Evolutionary conservation across 1,284 basidiomycete genomes (phyloP), one percentile per base, ranked within the genome.

Genomic region (Austroboletus olivaceoglutinosus): DNA sequence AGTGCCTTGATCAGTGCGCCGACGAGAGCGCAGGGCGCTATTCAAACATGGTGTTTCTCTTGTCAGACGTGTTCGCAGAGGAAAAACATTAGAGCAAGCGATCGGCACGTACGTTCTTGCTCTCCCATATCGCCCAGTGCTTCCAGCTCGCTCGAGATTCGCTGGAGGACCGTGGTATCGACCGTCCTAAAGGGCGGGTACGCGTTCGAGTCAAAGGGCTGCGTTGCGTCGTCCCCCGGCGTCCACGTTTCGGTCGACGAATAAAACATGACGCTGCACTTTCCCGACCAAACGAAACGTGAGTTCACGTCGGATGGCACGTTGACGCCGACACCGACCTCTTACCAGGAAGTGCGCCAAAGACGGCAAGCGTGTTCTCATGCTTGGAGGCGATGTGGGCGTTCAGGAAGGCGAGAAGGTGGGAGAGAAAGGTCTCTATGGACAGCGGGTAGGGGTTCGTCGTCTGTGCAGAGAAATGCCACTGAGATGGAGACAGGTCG

Each of bases 361-460:
- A 97, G 40, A 98, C 88, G 5, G 93, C 90, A 16, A 98, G 76
- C 7, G 89, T 85, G 67, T 98, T 99, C 62, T 95, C 93, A 73
- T 95, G 89, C 56, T 89, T 84, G 59, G 86, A 82, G 0, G 94
- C 93, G 52, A 96, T 81, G 71, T 98, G 94, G 1, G 93, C 84
- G 62, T 99, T 98, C 59, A 96, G 75, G 62, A 98, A 97, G 21
- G 92, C 87, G 52, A 97, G 81, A 13, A 97, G 76, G 58, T 92
- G 88, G 1, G 86, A 81, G 45, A 93, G 73, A 69, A 93, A 93
- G 2, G 78, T 65, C 22, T 77, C 67, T 23, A 94, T 75, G 0
- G 82, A 68, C 12, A 93, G 70, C 1, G 85, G 77, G 52, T 78
- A 69, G 0, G 71, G 53, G 50, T 78, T 78, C 33, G 69, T 64